Evolutionary conservation across 371 early-diverging fungal species (phyloP), one percentile per base, ranked within the genome.

Genomic region (Rhizopus sp.): DNA sequence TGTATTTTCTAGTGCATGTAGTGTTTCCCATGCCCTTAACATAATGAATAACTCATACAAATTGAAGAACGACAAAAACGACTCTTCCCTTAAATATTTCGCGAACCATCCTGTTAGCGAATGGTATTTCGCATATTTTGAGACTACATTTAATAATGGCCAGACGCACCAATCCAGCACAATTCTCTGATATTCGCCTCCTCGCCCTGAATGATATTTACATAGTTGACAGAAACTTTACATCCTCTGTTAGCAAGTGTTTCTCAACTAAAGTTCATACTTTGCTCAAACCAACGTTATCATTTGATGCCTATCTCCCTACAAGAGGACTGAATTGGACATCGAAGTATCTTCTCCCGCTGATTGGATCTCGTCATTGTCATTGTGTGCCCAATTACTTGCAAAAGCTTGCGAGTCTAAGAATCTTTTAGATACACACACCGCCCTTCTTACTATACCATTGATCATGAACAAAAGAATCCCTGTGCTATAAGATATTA

Each of bases 131-230:
- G 34, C 35, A 34, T 16, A 46, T 3, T 46, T 46, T 6, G 6
- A 46, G 30, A 30, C 47, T 46, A 29, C 29, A 34, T 7, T 37
- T 17, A 40, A 23, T 16, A 38, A 30, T 40, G 13, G 12, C 30
- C 10, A 29, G 17, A 55, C 23, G 42, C 6, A 57, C 10, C 7
- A 7, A 51, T 50, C 53, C 39, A 32, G 29, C 45, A 30, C 53
- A 49, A 47, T 32, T 57, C 16, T 62, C 57, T 1, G 57, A 57
- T 48, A 57, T 57, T 39, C 62, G 57, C 35, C 44, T 62, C 34
- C 57, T 62, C 40, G 47, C 30, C 23, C 52, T 62, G 42, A 60
- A 60, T 55, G 49, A 60, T 50, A 60, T 57, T 47, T 52, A 57
- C 29, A 38, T 53, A 41, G 48, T 57, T 53, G 57, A 62, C 53